phyloP scores from a whole-genome alignment of 257 asterid genomes.

The Solanum chilense region DNA sequence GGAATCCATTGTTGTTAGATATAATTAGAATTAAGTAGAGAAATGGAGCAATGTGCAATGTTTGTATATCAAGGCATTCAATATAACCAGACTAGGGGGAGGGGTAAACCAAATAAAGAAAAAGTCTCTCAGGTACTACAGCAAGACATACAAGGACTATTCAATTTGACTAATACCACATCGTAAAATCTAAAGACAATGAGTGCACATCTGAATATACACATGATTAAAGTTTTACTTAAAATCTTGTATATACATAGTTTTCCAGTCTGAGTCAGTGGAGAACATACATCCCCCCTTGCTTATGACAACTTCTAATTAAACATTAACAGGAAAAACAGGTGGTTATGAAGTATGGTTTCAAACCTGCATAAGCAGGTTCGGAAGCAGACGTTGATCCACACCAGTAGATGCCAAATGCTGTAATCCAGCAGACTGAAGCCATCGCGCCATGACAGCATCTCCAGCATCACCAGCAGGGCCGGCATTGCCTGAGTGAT shows the following conservation, averaged over 20 bases:
- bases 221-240: neutral
- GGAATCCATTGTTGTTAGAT: neutral
- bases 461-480: conserved; percentile 91
- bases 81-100: neutral
- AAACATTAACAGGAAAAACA: neutral
- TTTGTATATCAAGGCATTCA: neutral
- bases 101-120: neutral
- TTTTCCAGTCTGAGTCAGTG: neutral
- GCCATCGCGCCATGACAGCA: conserved; percentile 99
- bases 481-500: conserved; percentile 59
- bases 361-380: conserved; percentile 73
- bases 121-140: neutral
- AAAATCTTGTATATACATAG: neutral
- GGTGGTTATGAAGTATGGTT: neutral
- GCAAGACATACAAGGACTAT: neutral
- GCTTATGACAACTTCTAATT: neutral
- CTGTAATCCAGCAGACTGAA: conserved; percentile 99
- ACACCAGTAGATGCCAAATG: conserved; percentile 87
- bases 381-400: conserved; percentile 75
- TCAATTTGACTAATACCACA: neutral
- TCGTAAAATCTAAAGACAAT: neutral
- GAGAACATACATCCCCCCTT: neutral
- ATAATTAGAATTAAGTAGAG: neutral
- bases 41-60: neutral
- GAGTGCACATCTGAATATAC: neutral